phyloP scores from a whole-genome alignment of 148 eudicot genomes.

The Silene conica region DNA sequence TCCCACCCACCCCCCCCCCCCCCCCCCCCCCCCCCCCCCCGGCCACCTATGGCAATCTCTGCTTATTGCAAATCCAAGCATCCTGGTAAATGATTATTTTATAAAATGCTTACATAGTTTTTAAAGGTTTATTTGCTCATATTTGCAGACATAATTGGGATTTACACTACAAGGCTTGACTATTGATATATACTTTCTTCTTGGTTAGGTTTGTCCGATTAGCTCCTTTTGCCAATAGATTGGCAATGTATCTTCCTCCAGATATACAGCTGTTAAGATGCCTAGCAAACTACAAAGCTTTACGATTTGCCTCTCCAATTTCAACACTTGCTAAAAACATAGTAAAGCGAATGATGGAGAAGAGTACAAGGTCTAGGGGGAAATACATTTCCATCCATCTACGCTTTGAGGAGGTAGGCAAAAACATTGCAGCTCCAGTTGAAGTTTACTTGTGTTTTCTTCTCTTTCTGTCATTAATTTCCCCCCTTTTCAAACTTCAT shows the following conservation, averaged over 20 bases:
- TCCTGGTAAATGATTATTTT: not conserved
- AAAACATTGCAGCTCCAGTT: not conserved
- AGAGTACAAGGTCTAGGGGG: conserved; percentile 51
- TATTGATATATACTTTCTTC: conserved; percentile 16
- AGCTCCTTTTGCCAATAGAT: conserved; percentile 86
- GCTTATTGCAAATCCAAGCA: not conserved
- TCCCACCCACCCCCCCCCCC: too few relatives aligned
- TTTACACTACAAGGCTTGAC: not conserved
- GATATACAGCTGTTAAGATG: conserved; percentile 67
- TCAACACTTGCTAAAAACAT: conserved; percentile 49
- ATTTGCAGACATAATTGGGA: not conserved
- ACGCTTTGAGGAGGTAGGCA: conserved; percentile 83
- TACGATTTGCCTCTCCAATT: conserved; percentile 66
- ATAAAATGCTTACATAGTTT: not conserved
- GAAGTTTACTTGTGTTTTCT: not conserved
- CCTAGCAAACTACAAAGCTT: conserved; percentile 68
- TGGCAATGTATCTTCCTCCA: conserved; percentile 64
- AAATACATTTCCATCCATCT: conserved; percentile 78
- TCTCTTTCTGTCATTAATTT: not conserved
- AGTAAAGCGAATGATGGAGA: conserved; percentile 50
- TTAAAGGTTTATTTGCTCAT: not conserved
- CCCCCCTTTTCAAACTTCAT: not conserved
- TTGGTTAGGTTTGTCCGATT: conserved; percentile 62
- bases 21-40: too few relatives aligned
- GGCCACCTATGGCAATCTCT: not conserved